Evolutionary conservation across 192 early-diverging fungal species (phyloP).

Genomic region (Mortierella alpina): DNA sequence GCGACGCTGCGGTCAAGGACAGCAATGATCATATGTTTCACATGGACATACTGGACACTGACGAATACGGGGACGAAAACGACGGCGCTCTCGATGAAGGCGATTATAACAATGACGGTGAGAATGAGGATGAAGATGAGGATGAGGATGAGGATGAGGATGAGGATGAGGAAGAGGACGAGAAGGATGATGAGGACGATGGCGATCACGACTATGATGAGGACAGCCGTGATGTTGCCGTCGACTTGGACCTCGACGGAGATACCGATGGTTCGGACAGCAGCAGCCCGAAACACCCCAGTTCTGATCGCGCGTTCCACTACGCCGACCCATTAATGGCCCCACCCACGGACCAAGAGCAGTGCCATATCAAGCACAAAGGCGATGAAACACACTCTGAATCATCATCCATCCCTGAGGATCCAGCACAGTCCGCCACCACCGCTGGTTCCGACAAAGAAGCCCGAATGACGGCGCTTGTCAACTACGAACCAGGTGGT

Average conservation of each 20-base stretch:
- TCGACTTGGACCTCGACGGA: background rate
- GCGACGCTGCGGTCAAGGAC: no score
- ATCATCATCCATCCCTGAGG: background rate
- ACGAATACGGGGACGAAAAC: no score
- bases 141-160: background rate
- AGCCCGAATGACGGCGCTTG: background rate
- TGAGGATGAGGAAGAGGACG: conserved; percentile 3
- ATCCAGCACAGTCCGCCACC: background rate
- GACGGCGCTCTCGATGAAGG: no score
- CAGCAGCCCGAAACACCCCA: background rate
- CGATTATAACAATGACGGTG: no score
- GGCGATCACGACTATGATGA: conserved; percentile 3
- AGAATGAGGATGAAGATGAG: background rate
- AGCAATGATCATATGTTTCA: no score
- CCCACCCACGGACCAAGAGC: background rate
- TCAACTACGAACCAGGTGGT: background rate
- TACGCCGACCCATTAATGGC: background rate
- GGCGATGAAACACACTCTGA: background rate
- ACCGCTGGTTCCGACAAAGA: background rate
- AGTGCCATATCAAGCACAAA: background rate
- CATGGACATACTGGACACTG: no score
- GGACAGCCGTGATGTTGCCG: background rate
- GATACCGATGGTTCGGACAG: background rate
- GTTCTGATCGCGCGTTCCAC: background rate
- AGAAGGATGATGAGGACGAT: background rate